phyloP scores from a whole-genome alignment of 441 rosid species.

The Adansonia gregorii region DNA sequence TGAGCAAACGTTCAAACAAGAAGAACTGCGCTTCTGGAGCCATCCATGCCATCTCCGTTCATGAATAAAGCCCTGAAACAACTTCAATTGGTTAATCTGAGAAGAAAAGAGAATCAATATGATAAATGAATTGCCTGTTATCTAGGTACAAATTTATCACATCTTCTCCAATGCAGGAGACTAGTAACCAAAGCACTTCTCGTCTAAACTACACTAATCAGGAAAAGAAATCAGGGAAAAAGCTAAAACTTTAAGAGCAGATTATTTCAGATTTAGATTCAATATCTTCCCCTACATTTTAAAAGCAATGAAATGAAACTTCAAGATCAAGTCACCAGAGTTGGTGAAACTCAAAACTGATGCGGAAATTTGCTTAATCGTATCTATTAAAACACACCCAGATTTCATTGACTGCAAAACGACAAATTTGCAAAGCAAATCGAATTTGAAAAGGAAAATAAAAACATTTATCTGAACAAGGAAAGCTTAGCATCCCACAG shows the following conservation, averaged over 20 bases:
- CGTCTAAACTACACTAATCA: neutral
- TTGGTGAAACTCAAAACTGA: neutral
- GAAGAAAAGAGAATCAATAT: neutral
- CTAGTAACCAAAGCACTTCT: neutral
- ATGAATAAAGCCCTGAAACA: slow-evolving; percentile 15
- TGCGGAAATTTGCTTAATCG: neutral
- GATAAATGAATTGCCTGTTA: neutral
- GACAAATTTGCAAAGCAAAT: neutral
- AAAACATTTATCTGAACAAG: neutral
- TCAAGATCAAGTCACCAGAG: slow-evolving; percentile 13
- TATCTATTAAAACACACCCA: neutral
- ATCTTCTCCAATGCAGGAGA: no score
- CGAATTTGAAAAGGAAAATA: neutral
- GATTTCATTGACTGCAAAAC: neutral
- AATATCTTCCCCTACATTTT: neutral
- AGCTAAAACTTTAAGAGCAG: neutral
- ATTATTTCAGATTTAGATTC: neutral
- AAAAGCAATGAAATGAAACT: slow-evolving; percentile 7
- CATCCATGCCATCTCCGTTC: neutral
- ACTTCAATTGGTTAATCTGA: slow-evolving; percentile 4
- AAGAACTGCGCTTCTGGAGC: neutral
- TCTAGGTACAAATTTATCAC: no score
- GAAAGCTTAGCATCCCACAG: neutral
- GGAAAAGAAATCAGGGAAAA: neutral
- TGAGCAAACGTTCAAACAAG: slow-evolving; percentile 5